Percentiles rank a stretch among this genome's conserved stretches.
Evolutionary conservation across 805 yeast species (phyloP).

Genomic region (Kodamaea kaohsiungensis): DNA sequence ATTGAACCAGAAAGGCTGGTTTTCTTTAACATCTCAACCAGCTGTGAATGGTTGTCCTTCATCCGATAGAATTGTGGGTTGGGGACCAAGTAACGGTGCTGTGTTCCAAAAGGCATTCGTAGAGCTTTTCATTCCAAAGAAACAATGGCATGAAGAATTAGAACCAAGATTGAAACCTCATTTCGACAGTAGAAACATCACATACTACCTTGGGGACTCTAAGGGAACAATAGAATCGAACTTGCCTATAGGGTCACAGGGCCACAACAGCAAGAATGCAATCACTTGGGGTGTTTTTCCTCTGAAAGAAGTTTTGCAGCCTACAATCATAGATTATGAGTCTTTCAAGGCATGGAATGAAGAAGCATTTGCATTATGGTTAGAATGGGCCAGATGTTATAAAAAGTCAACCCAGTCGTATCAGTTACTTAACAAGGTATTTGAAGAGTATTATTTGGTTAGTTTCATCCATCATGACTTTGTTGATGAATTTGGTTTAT

Average conservation of each 20-base stretch:
- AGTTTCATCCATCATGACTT: conserved; percentile 86
- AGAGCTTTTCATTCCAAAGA: conserved; percentile 71
- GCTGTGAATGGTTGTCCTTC: conserved; percentile 80
- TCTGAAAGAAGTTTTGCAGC: conserved; percentile 82
- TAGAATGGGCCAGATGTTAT: conserved; percentile 87
- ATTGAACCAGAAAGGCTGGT: conserved; percentile 70
- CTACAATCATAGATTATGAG: conserved; percentile 89
- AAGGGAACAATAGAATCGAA: conserved; percentile 61
- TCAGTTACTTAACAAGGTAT: conserved; percentile 59
- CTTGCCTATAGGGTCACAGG: conserved; percentile 39
- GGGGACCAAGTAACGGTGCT: conserved; percentile 93
- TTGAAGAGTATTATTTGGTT: conserved; percentile 70
- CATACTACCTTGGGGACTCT: conserved; percentile 75
- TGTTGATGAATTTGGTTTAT: conserved; percentile 67
- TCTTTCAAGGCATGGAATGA: conserved; percentile 96
- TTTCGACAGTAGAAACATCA: conserved; percentile 48
- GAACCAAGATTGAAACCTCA: conserved; percentile 48
- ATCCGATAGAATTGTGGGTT: conserved; percentile 87
- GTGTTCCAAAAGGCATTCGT: conserved; percentile 93
- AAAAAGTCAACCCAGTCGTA: conserved; percentile 56
- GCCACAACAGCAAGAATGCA: conserved; percentile 58
- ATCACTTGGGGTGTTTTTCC: conserved; percentile 99
- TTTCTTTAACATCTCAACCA: conserved; percentile 95
- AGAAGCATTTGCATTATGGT: conserved; percentile 90
- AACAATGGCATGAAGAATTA: conserved; percentile 62